These are phyloP conservation scores for Xanthoconium separans DNA, from an alignment of 1,284 basidiomycete genomes.

Conservation along the genomic window DNA sequence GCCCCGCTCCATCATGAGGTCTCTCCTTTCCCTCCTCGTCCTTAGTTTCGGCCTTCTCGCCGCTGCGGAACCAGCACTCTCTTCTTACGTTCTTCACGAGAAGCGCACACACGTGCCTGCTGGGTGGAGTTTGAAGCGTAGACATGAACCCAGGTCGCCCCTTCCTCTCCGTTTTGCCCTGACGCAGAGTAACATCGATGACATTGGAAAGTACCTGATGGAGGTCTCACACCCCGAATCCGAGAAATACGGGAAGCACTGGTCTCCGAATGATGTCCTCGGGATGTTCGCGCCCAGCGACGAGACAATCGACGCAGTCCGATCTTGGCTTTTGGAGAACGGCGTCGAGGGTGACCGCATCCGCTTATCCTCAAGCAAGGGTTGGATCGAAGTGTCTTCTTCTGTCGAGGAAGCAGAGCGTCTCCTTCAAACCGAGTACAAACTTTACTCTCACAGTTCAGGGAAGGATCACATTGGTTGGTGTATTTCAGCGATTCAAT, in stretches of 20 bases:
- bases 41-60: slow-evolving; percentile 18
- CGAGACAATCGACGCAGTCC: slow-evolving; percentile 37
- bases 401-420: slow-evolving; percentile 41
- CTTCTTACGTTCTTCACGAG: slow-evolving; percentile 31
- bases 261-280: slow-evolving; percentile 38
- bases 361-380: slow-evolving; percentile 32
- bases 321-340: slow-evolving; percentile 38
- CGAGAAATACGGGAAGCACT: slow-evolving; percentile 43
- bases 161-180: slow-evolving; percentile 42
- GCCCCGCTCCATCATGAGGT: slow-evolving; percentile 9
- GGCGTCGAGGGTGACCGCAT: slow-evolving; percentile 36
- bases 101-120: slow-evolving; percentile 30
- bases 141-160: slow-evolving; percentile 21
- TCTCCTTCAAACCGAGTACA: slow-evolving; percentile 25
- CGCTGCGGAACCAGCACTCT: slow-evolving; percentile 10
- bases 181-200: slow-evolving; percentile 39
- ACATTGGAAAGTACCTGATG: slow-evolving; percentile 37
- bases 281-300: slow-evolving; percentile 40
- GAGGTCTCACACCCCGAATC: slow-evolving; percentile 45
- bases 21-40: slow-evolving; percentile 15
- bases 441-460: slow-evolving; percentile 37
- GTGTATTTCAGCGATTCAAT: slow-evolving; percentile 12
- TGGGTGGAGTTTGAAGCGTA: slow-evolving; percentile 34
- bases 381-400: slow-evolving; percentile 43
- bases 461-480: slow-evolving; percentile 41